Evolutionary conservation across 495 filamentous ascomycete species (phyloP).

Genomic region (Thermothielavioides terrestris): DNA sequence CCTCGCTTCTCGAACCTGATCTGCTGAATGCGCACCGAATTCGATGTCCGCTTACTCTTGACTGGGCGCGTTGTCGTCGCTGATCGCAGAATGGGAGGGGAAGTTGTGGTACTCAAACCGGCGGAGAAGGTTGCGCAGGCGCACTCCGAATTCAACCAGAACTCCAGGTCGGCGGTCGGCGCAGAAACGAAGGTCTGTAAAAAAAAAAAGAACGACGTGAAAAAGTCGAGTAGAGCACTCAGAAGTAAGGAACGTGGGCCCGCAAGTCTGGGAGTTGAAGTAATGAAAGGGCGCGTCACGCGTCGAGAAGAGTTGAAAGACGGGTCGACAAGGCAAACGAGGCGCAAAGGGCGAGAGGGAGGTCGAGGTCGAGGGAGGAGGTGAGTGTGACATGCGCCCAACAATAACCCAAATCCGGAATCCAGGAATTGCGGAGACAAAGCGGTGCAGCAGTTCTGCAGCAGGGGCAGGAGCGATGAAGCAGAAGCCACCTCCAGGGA

Average conservation of each 20-base stretch:
- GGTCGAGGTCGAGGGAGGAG: slow-evolving; percentile 12
- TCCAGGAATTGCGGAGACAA: neutral
- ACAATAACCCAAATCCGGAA: slow-evolving; percentile 15
- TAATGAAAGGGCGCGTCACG: slow-evolving; percentile 15
- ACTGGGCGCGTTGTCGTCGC: neutral
- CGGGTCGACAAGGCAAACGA: slow-evolving; percentile 1
- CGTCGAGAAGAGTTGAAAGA: slow-evolving; percentile 1
- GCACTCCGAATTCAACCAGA: slow-evolving; percentile 4
- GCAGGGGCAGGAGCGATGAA: slow-evolving; percentile 13
- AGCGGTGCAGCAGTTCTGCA: too few relatives aligned
- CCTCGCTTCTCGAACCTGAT: neutral
- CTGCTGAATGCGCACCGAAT: neutral
- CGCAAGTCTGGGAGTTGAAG: slow-evolving; percentile 3
- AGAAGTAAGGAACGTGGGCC: slow-evolving; percentile 14
- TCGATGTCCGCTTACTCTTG: neutral
- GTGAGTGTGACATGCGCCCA: slow-evolving; percentile 14
- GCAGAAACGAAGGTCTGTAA: slow-evolving; percentile 1
- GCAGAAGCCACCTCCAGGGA: slow-evolving; percentile 9
- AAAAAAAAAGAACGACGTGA: slow-evolving; percentile 12
- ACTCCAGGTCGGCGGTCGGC: slow-evolving; percentile 17
- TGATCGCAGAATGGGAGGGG: neutral
- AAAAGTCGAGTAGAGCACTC: neutral
- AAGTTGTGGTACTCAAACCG: neutral
- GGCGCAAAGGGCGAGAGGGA: slow-evolving; percentile 8
- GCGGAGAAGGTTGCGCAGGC: neutral